These are phyloP conservation scores for Setaria italica DNA, from an alignment of 202 grass and related monocot species.

Conservation along the genomic window DNA sequence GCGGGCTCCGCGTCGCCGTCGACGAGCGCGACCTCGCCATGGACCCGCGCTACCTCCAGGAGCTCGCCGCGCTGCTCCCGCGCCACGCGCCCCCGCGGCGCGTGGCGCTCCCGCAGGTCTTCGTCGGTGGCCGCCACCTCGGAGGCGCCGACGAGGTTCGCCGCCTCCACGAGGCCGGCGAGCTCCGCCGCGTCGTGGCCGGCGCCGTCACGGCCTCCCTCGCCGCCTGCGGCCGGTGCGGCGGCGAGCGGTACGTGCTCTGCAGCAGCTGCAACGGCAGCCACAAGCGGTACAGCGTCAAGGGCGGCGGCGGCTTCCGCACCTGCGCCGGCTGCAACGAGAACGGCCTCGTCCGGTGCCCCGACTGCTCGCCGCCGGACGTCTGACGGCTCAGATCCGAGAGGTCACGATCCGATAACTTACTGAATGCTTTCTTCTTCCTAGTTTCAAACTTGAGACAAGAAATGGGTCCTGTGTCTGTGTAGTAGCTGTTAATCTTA, in stretches of 20 bases:
- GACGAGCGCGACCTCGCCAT: slow-evolving; percentile 98
- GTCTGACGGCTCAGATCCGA: slow-evolving; percentile 57
- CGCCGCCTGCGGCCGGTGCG: slow-evolving; percentile 63
- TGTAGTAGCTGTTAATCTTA: slow-evolving; percentile 43
- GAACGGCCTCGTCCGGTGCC: slow-evolving; percentile 88
- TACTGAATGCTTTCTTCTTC: slow-evolving; percentile 49
- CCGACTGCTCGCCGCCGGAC: slow-evolving; percentile 65
- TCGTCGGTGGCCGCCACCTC: slow-evolving; percentile 79
- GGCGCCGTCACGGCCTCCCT: slow-evolving; percentile 31
- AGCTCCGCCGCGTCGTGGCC: slow-evolving; percentile 74
- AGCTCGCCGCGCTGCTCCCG: slow-evolving; percentile 70
- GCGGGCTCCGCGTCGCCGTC: slow-evolving; percentile 72
- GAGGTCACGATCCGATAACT: slow-evolving; percentile 47
- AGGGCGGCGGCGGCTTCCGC: slow-evolving; percentile 77
- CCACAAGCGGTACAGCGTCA: slow-evolving; percentile 85
- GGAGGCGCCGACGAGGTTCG: slow-evolving; percentile 85
- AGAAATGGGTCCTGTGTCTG: slow-evolving; percentile 27
- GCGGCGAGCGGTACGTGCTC: slow-evolving; percentile 76
- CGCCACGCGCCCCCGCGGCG: slow-evolving; percentile 47
- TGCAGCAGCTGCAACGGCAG: slow-evolving; percentile 83
- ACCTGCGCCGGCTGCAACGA: slow-evolving; percentile 91
- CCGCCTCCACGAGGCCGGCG: slow-evolving; percentile 84
- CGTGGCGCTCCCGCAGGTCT: slow-evolving; percentile 82
- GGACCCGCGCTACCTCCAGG: slow-evolving; percentile 77
- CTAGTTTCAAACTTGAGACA: slow-evolving; percentile 43